These are phyloP conservation scores for Rhodotorula sp. DNA, from an alignment of 1,284 basidiomycete species.

Conservation along the genomic window DNA sequence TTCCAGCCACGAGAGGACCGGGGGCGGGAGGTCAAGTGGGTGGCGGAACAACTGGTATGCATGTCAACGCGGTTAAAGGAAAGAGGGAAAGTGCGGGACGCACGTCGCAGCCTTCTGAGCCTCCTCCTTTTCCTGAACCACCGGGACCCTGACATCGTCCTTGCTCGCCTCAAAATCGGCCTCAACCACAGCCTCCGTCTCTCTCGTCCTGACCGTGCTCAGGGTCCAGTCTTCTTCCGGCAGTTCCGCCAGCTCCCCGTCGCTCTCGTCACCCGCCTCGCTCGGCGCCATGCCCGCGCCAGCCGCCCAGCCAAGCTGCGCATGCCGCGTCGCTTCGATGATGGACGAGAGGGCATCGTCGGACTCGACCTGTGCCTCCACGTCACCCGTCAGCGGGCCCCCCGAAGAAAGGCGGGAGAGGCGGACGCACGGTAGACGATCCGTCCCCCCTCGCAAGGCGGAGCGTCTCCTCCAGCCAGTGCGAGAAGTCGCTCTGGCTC, in stretches of 20 bases:
- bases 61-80: not conserved
- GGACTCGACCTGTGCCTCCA: constrained; percentile 16
- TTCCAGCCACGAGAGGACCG: constrained; percentile 18
- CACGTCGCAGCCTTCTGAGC: not conserved
- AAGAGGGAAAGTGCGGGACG: not conserved
- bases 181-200: not conserved
- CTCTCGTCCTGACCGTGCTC: not conserved
- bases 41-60: not conserved
- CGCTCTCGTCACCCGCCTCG: not conserved
- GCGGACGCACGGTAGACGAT: constrained; percentile 3
- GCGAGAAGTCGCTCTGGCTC: constrained; percentile 26
- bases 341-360: constrained; percentile 33
- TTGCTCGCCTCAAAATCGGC: not conserved
- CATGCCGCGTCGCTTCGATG: constrained; percentile 18
- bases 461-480: constrained; percentile 28
- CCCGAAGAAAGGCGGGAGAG: too few species aligned
- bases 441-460: constrained; percentile 20
- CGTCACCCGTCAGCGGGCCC: not conserved
- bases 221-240: constrained; percentile 1
- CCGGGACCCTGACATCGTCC: too few species aligned
- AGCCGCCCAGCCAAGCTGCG: not conserved
- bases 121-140: not conserved
- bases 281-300: not conserved
- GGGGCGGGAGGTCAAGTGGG: not conserved
- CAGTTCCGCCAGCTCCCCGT: not conserved